Base-by-base conservation (phyloP, 495 filamentous ascomycete genomes). In the Tuber aestivum region DNA sequence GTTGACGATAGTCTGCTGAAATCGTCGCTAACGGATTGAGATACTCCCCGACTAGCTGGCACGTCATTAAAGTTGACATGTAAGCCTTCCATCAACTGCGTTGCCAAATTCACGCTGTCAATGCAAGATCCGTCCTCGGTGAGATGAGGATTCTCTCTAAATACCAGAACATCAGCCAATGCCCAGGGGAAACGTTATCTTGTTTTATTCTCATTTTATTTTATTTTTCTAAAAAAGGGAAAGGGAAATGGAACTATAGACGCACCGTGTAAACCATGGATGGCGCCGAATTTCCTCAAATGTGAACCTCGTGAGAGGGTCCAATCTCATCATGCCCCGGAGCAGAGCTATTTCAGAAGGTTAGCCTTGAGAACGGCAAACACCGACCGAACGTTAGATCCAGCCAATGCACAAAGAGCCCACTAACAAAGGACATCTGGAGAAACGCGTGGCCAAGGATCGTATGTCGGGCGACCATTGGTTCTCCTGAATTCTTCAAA, bases 21-120 rank as follows among this genome's bases (percentile, higher is more conserved):
- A 61, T 27, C 68, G 20, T 38, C 69, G 18, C 72, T 40, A 65
- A 65, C 86, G 87, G 68, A 89, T 86, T 14, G 91, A 42, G 89
- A 90, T 83, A 95, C 92, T 32, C 94, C 94, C 80, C 97, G 93
- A 0, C 94, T 95, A 45, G 92, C 90, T 3, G 92, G 87, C 87
- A 91, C 88, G 45, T 83, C 75, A 77, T 87, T 90, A 83, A 98
- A 94, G 83, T 97, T 92, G 83, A 99, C 97, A 74, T 90, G 92
- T n/a, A 99, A 89, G 48, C 88, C 90, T 80, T 96, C 92, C 74
- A 99, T 92, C 92, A 99, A 96, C 78, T 92, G 89, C 0, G 95
- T 97, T 41, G 95, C 95, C 32, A 98, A 86, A 38, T 89, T 89
- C 76, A 98, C 85, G 1, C 92, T 91, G 78, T 97, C 93, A 35